phyloP scores from a whole-genome alignment of 2,329 filamentous ascomycete genomes.

The Aspergillus sergii region DNA sequence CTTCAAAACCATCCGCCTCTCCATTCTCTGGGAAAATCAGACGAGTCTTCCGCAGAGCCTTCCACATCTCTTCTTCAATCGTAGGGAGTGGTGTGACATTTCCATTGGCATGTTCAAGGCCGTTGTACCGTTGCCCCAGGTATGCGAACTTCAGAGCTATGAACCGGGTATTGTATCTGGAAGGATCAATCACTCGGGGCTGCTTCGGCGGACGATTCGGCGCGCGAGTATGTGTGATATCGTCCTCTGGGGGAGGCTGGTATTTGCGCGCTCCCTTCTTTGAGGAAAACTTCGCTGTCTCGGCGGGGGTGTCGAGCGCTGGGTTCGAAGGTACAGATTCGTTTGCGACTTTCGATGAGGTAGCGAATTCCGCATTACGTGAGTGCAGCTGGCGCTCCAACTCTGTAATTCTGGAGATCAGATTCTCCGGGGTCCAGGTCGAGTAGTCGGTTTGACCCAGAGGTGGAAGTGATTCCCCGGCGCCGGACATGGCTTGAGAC shows the following conservation, averaged over 20 bases:
- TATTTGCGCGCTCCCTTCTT: constrained; percentile 21
- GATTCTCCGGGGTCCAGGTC: constrained; percentile 67
- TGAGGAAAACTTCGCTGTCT: neutral
- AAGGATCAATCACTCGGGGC: constrained; percentile 68
- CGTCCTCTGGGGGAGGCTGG: constrained; percentile 22
- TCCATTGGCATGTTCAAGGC: constrained; percentile 82
- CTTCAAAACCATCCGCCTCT: constrained; percentile 38
- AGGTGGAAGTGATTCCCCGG: constrained; percentile 12
- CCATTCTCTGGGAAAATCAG: constrained; percentile 73
- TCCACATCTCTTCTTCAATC: constrained; percentile 93
- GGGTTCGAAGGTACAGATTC: constrained; percentile 7
- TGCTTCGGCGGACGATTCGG: constrained; percentile 43
- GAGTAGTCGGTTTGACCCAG: constrained; percentile 54
- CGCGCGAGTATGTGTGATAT: constrained; percentile 27
- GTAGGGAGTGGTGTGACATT: constrained; percentile 71
- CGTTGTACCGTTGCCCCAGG: constrained; percentile 86
- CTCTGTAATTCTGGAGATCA: constrained; percentile 68
- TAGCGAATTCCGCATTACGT: constrained; percentile 44
- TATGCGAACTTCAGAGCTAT: constrained; percentile 95
- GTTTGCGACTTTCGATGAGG: constrained; percentile 8
- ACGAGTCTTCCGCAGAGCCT: constrained; percentile 78
- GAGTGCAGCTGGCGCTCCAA: constrained; percentile 67
- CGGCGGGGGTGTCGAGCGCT: neutral
- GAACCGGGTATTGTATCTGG: constrained; percentile 77
- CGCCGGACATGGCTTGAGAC: constrained; percentile 27